These are phyloP conservation scores for Beauveria scarabaeidicola DNA, from an alignment of 2,329 filamentous ascomycete species.

Conservation along the genomic window DNA sequence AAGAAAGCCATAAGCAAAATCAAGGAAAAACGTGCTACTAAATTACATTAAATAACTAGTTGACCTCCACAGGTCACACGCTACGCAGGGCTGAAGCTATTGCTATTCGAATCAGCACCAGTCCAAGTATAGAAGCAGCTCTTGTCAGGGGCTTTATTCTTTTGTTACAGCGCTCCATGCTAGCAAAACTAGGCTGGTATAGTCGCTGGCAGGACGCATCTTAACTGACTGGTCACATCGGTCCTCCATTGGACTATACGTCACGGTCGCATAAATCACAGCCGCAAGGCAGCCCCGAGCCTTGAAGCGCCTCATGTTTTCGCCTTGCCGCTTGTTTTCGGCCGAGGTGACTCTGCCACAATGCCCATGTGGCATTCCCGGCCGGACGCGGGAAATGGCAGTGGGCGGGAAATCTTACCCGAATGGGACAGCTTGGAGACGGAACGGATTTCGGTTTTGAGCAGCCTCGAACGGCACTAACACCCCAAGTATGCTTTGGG, in stretches of 20 bases:
- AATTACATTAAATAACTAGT: background rate
- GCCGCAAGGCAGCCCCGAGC: background rate
- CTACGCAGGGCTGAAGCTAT: background rate
- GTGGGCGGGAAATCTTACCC: background rate
- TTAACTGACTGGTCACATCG: too few relatives aligned
- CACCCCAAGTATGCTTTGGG: background rate
- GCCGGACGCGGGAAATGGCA: background rate
- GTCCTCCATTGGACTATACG: background rate
- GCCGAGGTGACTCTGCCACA: background rate
- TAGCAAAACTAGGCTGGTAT: background rate
- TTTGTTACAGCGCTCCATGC: background rate
- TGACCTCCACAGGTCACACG: background rate
- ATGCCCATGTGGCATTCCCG: background rate
- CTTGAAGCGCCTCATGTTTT: background rate
- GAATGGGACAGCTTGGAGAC: background rate
- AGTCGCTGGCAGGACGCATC: background rate
- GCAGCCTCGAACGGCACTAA: background rate
- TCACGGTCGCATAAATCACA: background rate
- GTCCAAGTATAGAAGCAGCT: background rate
- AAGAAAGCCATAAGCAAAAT: background rate
- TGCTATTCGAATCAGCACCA: background rate
- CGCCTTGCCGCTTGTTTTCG: background rate
- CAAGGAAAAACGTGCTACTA: background rate
- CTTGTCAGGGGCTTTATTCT: background rate
- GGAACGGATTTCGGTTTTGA: constrained; percentile 4